Evolutionary conservation across 192 early-diverging fungal species (phyloP).

Genomic region (Coemansia sp.): DNA sequence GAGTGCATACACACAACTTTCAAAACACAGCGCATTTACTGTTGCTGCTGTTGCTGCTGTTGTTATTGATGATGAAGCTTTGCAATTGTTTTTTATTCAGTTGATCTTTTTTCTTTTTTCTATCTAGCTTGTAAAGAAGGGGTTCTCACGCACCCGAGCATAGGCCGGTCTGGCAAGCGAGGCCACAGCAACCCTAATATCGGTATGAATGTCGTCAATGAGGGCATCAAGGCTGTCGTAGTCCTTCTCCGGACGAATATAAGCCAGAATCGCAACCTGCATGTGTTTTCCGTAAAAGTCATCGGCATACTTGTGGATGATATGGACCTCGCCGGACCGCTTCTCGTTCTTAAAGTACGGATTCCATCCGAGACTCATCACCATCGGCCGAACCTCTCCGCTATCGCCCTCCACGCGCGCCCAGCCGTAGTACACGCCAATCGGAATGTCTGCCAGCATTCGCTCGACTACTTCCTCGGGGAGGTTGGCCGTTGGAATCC

Average conservation of each 20-base stretch:
- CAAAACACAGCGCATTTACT: not conserved
- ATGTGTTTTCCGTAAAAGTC: slow-evolving; percentile 93
- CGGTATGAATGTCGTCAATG: slow-evolving; percentile 89
- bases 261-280: slow-evolving; percentile 81
- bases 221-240: slow-evolving; percentile 87
- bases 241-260: slow-evolving; percentile 86
- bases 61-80: not conserved
- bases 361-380: slow-evolving; percentile 99
- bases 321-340: slow-evolving; percentile 95
- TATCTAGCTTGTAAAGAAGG: slow-evolving; percentile 10
- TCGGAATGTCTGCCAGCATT: slow-evolving; percentile 65
- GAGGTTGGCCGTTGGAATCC: slow-evolving; percentile 97
- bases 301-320: slow-evolving; percentile 78
- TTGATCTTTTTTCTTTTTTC: not conserved
- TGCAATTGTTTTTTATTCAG: not conserved
- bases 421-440: slow-evolving; percentile 97
- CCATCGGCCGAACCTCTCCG: slow-evolving; percentile 81
- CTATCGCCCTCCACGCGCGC: slow-evolving; percentile 63
- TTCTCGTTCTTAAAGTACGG: slow-evolving; percentile 98
- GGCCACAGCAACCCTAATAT: slow-evolving; percentile 58
- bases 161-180: slow-evolving; percentile 29
- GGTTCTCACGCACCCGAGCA: not conserved
- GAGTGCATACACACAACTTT: not conserved
- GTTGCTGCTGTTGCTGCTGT: not conserved
- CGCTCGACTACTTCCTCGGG: slow-evolving; percentile 70